These are phyloP conservation scores for Dendrobium huoshanense DNA, from an alignment of 106 monocot species.

Conservation along the genomic window DNA sequence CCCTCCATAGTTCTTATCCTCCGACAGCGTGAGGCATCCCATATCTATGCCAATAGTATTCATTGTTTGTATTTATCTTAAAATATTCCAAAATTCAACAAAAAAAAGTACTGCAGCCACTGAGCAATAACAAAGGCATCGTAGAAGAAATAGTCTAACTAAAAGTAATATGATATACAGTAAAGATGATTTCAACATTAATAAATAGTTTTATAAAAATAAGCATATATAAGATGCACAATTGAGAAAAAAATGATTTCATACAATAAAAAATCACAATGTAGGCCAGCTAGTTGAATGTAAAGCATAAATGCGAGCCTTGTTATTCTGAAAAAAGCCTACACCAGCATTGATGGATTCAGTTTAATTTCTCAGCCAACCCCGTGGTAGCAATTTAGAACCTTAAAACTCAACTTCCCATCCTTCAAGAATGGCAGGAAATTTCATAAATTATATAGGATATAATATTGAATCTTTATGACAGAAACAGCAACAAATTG, in stretches of 20 bases:
- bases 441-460: background rate
- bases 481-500: background rate
- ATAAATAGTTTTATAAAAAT: background rate
- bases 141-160: background rate
- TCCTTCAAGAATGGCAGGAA: background rate
- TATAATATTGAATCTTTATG: background rate
- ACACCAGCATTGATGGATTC: background rate
- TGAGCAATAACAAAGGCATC: background rate
- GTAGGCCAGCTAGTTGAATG: background rate
- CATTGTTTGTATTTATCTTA: background rate
- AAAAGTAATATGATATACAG: background rate
- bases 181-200: background rate
- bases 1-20: slow-evolving; percentile 90
- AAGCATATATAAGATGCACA: background rate
- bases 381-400: background rate
- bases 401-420: background rate
- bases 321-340: slow-evolving; percentile 1
- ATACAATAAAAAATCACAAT: background rate
- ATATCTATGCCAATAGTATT: slow-evolving; percentile 55
- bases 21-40: slow-evolving; percentile 87
- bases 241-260: background rate
- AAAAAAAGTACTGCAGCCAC: background rate
- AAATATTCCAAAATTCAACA: background rate
- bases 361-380: background rate
- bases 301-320: background rate